Evolutionary conservation across 2,329 filamentous ascomycete species (phyloP), one percentile per base, ranked within the genome.

Genomic region (Pseudopyricularia javanii): DNA sequence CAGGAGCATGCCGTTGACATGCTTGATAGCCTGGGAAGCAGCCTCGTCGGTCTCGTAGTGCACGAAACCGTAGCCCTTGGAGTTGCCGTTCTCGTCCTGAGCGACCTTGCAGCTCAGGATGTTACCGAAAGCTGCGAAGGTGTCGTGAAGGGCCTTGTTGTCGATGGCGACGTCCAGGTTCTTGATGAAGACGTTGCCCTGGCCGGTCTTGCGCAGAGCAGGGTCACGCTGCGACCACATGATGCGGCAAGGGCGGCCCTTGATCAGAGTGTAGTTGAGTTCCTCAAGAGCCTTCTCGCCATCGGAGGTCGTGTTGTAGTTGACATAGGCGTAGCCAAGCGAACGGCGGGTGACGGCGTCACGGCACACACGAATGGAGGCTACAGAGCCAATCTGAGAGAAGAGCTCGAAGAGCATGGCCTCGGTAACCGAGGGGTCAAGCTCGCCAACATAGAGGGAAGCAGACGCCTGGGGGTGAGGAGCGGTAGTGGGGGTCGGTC

Each of bases 191-290:
- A 98, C 91, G 68, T 98, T 98, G 70, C 93, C 93, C 75, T 96
- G 90, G 61, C 93, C 93, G 62, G 90, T 98, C 85, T 98, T 98
- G 78, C 93, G 93, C 64, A 98, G 85, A 69, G 91, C 91, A 60
- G 93, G 93, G 73, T 98, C 93, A 71, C 93, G 93, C 82, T 98
- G 93, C 60, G 93, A 98, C 93, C 93, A 98, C 93, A 98, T 98
- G 76, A 98, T 98, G 67, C 93, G 91, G 86, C 93, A 98, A 56
- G 93, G 91, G 68, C 88, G 90, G 64, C 91, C 91, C 82, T 97
- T 97, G 79, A 98, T 97, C 64, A 96, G 78, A 59, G 93, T 98
- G 80, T 98, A 98, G 83, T 98, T 98, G 64, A 98, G 82, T 75
- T 98, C 93, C 76, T 98, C 93, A 57, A 98, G 85, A 64, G 93